phyloP scores from a whole-genome alignment of 345 rosid species.

The Sonneratia alba region DNA sequence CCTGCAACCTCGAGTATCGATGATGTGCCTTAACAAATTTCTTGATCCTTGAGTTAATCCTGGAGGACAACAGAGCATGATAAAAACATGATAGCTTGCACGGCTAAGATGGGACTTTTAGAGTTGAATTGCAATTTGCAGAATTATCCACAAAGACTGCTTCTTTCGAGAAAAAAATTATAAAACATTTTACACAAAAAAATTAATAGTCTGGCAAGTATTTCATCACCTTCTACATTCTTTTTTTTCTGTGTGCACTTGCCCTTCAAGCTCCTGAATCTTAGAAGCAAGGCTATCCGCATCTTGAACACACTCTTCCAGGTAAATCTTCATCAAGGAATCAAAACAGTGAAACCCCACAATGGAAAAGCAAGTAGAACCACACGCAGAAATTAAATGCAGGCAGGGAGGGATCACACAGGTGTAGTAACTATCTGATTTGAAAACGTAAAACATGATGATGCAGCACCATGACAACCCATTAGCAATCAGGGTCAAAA shows the following conservation, averaged over 20 bases:
- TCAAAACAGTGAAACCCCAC: neutral
- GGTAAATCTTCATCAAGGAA: slow-evolving; percentile 25
- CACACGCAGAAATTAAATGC: neutral
- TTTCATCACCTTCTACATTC: slow-evolving; percentile 56
- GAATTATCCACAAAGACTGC: too few species aligned
- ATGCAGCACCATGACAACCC: neutral
- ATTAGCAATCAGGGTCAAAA: neutral
- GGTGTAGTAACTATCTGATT: neutral
- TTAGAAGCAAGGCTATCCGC: slow-evolving; percentile 57
- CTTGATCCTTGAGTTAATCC: slow-evolving; percentile 65
- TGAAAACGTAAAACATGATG: neutral
- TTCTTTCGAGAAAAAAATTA: too few species aligned
- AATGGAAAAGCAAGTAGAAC: neutral
- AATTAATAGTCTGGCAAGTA: neutral
- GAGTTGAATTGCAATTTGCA: too few species aligned
- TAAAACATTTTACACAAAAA: neutral
- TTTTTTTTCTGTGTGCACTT: slow-evolving; percentile 64
- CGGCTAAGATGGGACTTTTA: neutral
- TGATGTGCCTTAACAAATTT: slow-evolving; percentile 68
- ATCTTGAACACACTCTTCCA: slow-evolving; percentile 61
- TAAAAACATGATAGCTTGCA: neutral
- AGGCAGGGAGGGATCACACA: neutral
- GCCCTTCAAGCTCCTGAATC: slow-evolving; percentile 62
- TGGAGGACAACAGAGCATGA: slow-evolving; percentile 22
- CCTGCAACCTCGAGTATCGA: slow-evolving; percentile 45